Percentiles rank a stretch among this genome's conserved stretches.
Conservation (phyloP, 1,284 basidiomycete species). For the Marasmius sp. region DNA sequence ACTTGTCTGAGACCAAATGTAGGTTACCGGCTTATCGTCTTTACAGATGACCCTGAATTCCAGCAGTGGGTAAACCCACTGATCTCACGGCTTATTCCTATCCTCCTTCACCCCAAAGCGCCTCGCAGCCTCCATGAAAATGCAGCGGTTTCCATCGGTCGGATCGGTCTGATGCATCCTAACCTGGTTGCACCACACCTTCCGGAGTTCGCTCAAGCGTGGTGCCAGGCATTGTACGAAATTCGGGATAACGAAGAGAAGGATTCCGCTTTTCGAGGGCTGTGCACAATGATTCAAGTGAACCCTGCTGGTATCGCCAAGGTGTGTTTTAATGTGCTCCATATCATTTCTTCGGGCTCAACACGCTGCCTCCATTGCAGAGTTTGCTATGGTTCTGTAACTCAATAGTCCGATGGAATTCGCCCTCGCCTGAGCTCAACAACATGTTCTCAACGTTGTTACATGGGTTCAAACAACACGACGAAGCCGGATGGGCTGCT, state of each 20-base stretch:
- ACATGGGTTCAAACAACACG: conserved; percentile 83
- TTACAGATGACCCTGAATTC: conserved; percentile 75
- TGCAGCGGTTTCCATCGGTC: conserved; percentile 98
- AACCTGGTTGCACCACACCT: conserved; percentile 87
- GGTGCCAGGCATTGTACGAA: conserved; percentile 97
- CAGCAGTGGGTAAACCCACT: conserved; percentile 87
- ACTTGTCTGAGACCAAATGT: not conserved
- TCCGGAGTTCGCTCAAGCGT: conserved; percentile 88
- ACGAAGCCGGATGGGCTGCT: conserved; percentile 73
- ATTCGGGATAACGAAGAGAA: conserved; percentile 99
- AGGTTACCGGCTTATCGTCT: conserved; percentile 9
- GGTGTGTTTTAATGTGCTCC: conserved; percentile 42
- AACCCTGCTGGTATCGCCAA: conserved; percentile 91
- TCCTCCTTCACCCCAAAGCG: conserved; percentile 88
- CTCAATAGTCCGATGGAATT: conserved; percentile 92
- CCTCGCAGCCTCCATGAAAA: conserved; percentile 96
- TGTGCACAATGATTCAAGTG: conserved; percentile 93
- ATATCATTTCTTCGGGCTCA: not conserved
- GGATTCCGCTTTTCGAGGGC: conserved; percentile 97
- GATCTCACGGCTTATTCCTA: conserved; percentile 88
- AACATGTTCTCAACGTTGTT: conserved; percentile 87
- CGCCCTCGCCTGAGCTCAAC: conserved; percentile 86
- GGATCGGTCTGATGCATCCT: conserved; percentile 93
- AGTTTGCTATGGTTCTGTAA: conserved; percentile 95
- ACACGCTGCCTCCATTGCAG: conserved; percentile 38